Conservation (phyloP, 805 yeast species). For the Teunomyces stri region DNA sequence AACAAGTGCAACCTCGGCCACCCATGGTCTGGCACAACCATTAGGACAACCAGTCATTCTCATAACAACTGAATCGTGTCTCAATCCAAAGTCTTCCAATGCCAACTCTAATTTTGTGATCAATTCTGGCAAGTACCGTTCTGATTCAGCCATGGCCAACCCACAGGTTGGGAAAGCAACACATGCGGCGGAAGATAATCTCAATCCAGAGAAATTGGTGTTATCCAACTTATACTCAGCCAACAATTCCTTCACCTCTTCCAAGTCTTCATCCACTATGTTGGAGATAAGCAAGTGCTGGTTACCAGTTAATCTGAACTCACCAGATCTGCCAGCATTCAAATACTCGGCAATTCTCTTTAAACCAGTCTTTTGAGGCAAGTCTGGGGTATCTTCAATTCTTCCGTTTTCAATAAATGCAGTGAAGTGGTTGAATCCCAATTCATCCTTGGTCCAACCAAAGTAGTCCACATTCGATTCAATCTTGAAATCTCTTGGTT, state of each 20-base stretch:
- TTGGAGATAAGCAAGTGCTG: constrained; percentile 83
- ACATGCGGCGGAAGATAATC: constrained; percentile 92
- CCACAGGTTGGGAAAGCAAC: constrained; percentile 99
- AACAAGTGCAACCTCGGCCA: constrained; percentile 92
- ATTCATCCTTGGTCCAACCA: constrained; percentile 90
- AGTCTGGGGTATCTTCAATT: constrained; percentile 86
- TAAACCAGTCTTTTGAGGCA: constrained; percentile 87
- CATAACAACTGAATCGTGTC: constrained; percentile 93
- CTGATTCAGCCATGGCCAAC: constrained; percentile 97
- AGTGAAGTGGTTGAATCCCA: constrained; percentile 84
- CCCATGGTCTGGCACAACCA: constrained; percentile 98
- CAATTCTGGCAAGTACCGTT: constrained; percentile 83
- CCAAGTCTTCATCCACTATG: constrained; percentile 66
- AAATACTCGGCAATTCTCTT: constrained; percentile 72
- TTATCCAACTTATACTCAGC: constrained; percentile 79
- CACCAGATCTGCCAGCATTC: constrained; percentile 58
- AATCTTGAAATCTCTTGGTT: constrained; percentile 70
- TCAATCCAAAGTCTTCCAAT: constrained; percentile 86
- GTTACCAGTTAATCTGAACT: constrained; percentile 92
- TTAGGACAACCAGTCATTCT: constrained; percentile 99
- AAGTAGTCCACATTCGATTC: constrained; percentile 86
- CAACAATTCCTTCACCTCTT: constrained; percentile 59
- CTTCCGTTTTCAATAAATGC: constrained; percentile 95
- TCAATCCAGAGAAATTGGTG: constrained; percentile 74
- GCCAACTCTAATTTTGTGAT: constrained; percentile 80